phyloP scores from a whole-genome alignment of 2,329 filamentous ascomycete genomes.

The Cladophialophora immunda region DNA sequence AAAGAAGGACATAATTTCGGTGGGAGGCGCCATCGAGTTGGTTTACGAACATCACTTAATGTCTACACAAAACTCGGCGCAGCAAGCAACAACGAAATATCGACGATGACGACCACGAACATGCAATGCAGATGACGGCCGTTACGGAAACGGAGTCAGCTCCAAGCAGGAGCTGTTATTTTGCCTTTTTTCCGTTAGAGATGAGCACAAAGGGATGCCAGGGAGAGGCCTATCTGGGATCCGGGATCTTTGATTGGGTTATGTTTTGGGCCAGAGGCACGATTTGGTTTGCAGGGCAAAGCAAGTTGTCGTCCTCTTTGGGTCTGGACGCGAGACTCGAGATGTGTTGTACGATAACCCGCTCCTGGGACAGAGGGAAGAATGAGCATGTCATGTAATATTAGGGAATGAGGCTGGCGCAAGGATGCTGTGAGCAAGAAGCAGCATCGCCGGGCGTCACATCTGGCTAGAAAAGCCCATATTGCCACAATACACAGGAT shows the following conservation, averaged over 20 bases:
- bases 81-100: constrained; percentile 16
- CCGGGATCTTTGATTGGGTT: background rate
- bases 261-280: background rate
- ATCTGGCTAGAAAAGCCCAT: background rate
- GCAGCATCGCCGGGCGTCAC: too few species aligned
- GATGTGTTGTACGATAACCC: constrained; percentile 1
- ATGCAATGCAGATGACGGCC: background rate
- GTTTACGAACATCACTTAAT: constrained; percentile 15
- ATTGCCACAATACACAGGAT: background rate
- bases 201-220: background rate
- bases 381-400: background rate
- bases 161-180: background rate
- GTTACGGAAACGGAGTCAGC: background rate
- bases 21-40: constrained; percentile 5
- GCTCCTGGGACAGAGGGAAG: background rate
- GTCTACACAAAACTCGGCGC: constrained; percentile 11
- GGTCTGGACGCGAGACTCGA: background rate
- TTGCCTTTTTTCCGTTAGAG: background rate
- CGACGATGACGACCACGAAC: constrained; percentile 15
- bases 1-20: background rate
- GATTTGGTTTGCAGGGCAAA: background rate
- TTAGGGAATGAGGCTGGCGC: background rate
- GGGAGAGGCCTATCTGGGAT: background rate
- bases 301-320: constrained; percentile 1
- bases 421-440: background rate